Percentiles rank a stretch among this genome's conserved stretches.
Conservation (phyloP, 2,329 filamentous ascomycete species). For the Ophiostoma sp. region DNA sequence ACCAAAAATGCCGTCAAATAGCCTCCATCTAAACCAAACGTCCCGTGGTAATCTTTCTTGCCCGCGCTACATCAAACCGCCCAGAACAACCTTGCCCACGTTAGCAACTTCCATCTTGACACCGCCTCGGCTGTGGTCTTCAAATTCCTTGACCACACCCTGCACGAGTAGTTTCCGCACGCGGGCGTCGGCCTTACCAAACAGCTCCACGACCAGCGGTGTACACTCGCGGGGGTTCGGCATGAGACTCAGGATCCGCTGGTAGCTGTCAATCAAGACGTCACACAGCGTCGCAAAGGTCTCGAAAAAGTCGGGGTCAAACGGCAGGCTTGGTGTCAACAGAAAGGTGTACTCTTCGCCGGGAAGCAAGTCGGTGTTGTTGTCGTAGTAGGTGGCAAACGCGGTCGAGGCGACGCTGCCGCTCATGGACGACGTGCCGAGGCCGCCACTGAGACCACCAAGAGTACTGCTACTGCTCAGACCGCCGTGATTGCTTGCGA, state of each 20-base stretch:
- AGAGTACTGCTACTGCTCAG: conserved; percentile 30
- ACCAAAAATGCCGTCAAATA: background rate
- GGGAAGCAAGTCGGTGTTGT: conserved; percentile 66
- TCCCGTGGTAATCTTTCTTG: background rate
- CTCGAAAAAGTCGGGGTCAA: conserved; percentile 96
- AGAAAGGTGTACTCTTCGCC: conserved; percentile 88
- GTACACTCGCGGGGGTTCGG: conserved; percentile 72
- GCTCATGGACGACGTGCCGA: conserved; percentile 33
- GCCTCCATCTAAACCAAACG: background rate
- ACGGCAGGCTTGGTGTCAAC: conserved; percentile 87
- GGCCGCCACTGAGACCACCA: background rate
- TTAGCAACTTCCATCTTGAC: conserved; percentile 79
- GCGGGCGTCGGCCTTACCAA: conserved; percentile 82
- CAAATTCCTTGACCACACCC: conserved; percentile 87
- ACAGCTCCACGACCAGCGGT: conserved; percentile 74
- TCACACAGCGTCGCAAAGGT: conserved; percentile 96
- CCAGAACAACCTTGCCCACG: conserved; percentile 84
- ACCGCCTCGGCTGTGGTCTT: conserved; percentile 75
- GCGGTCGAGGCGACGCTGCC: conserved; percentile 32
- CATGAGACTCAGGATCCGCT: conserved; percentile 72
- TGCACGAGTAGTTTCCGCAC: conserved; percentile 87
- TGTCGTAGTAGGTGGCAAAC: conserved; percentile 51
- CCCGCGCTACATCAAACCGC: conserved; percentile 67
- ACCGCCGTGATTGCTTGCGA: conserved; percentile 8
- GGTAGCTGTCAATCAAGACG: conserved; percentile 90